Evolutionary conservation across 1,284 basidiomycete genomes (phyloP), one percentile per base, ranked within the genome.

Genomic region (Heliocybe sulcata): DNA sequence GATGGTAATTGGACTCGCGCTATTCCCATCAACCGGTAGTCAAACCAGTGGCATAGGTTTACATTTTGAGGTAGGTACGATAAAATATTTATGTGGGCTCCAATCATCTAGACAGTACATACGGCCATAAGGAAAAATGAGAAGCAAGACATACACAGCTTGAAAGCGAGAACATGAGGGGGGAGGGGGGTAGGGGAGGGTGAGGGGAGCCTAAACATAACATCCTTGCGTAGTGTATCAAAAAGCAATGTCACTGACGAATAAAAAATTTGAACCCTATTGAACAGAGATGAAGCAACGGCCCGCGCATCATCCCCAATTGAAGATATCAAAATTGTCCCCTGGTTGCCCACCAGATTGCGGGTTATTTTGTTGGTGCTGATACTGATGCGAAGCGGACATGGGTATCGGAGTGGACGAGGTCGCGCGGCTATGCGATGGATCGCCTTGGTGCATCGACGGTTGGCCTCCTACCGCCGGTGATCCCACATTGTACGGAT

Each of bases 261-360:
- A 53, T 20, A 50, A 56, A 42, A 38, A 57, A 16, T 23, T 35
- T 23, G 23, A 51, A 51, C n/a, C 31, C 50, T 19, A 55, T 45
- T 35, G 55, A 52, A 51, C 54, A 56, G 51, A 38, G 19, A 49
- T 27, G 29, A 50, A 38, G 26, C 14, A 14, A 48, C 48, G 45
- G 33, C 52, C 19, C 54, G 19, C 45, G 58, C 58, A 65, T 55
- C 62, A 58, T 55, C 52, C 55, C 67, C 66, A 68, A 49, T 65
- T 65, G 59, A 67, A 67, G 29, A 68, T 56, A 38, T 68, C 66
- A 47, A 65, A 57, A 29, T 66, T 65, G 52, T 49, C 57, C 56
- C 62, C 63, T 20, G 53, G 51, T 56, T 60, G 61, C 58, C 66
- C 64, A 42, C 56, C 57, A 25, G 29, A 48, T 14, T 55, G 56